Evolutionary conservation across 768 basidiomycete genomes (phyloP), one percentile per base, ranked within the genome.

Genomic region (Russula dissimulans): DNA sequence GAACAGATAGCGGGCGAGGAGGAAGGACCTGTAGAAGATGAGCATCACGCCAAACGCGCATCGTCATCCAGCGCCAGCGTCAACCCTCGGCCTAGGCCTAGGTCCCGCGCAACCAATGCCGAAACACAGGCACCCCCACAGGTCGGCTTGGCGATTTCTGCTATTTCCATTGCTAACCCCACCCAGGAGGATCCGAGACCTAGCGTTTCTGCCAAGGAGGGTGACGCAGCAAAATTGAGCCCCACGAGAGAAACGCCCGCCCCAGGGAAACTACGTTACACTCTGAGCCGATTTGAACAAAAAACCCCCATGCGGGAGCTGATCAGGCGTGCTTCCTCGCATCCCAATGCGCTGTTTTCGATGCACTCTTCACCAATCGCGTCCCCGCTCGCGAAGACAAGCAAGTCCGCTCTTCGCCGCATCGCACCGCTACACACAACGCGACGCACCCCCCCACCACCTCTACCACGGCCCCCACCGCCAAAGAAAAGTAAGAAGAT

Each of bases 401-500:
- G 86, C 9, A 79, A 82, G 41, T 78, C 76, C 44, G 69, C 80
- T 51, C 77, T 91, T 38, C 81, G 83, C 1, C 77, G 75, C 36
- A 91, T 91, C 60, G 89, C 87, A 11, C 87, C 89, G 3, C 75
- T 91, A 29, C 89, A 91, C 66, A 81, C 83, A 9, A 86, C 87
- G 69, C 76, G 87, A 50, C 79, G 81, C 14, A 81, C 86, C 1
- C 89, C 89, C 0, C 88, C 89, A 0, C 88, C 86, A 0, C 85
- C 86, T 0, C 78, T 76, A 2, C 89, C 89, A 0, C 81, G 82
- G 4, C 83, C 83, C 0, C 86, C 87, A 5, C 83, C 84, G 47
- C 81, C 78, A 63, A 87, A 84, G 73, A 91, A 91, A 76, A 84
- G 82, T 54, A 89, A 89, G 76, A 91, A 90, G 69, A 82, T 88